A percentile compares a stretch with the other conserved stretches of the same genome.
Conservation (phyloP, 2,329 filamentous ascomycete genomes). For the Chaetomium strumarium region DNA sequence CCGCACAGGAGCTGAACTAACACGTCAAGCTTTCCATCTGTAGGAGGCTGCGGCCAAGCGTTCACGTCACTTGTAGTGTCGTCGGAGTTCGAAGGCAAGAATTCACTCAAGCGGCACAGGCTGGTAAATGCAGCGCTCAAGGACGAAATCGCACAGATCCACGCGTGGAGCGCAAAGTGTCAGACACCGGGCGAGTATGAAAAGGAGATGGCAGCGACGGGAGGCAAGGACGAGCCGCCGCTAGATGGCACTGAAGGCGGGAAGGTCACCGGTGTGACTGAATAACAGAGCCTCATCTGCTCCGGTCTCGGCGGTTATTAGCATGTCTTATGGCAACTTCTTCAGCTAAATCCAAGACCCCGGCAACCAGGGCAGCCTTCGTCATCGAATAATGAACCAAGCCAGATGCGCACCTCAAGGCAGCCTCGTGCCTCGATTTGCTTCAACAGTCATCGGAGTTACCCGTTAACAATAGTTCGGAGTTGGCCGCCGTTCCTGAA, state of each 20-base stretch:
- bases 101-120: slow-evolving; percentile 75
- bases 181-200: slow-evolving; percentile 85
- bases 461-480: background rate
- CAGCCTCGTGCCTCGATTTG: too few species aligned
- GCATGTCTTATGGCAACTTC: too few species aligned
- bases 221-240: slow-evolving; percentile 31
- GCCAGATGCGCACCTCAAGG: too few species aligned
- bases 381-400: too few species aligned
- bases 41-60: slow-evolving; percentile 57
- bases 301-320: too few species aligned
- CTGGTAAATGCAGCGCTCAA: slow-evolving; percentile 79
- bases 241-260: slow-evolving; percentile 41
- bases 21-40: background rate
- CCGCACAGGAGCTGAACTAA: slow-evolving; percentile 1
- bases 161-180: slow-evolving; percentile 93
- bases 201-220: slow-evolving; percentile 38
- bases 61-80: slow-evolving; percentile 58
- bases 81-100: slow-evolving; percentile 63
- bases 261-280: slow-evolving; percentile 36
- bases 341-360: too few species aligned
- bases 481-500: background rate
- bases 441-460: too few species aligned
- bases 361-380: too few species aligned
- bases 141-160: slow-evolving; percentile 82
- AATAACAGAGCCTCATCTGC: slow-evolving; percentile 19